Base-by-base conservation (phyloP, 2,329 filamentous ascomycete genomes). In the Venturia oleaginea region DNA sequence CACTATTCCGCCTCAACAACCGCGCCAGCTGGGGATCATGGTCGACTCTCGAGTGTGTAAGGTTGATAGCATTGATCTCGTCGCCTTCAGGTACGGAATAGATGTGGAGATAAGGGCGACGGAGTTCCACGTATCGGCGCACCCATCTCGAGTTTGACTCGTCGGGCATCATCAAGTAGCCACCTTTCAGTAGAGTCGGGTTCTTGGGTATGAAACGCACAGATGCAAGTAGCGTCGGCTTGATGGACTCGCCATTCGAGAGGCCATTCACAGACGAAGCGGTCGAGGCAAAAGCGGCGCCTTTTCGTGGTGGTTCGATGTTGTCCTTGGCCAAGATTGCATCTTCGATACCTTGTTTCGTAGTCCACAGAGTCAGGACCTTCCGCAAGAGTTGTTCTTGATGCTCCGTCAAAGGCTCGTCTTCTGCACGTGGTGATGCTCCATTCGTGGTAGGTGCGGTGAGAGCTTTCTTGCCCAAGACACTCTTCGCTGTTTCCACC, bases 11-110 rank as follows among this genome's bases (percentile, higher is more conserved):
- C 65, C 86, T 82, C 24, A 97, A 81, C 10, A 97, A 77, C 11
- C 88, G 86, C 22, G 93, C 85, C 51, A 97, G 89, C 67, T 95
- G 90, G 0, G 94, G 94, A 67, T 92, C 89, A 70, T 92, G 91
- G 73, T 99, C 94, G 13, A 99, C 87, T n/a, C 92, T 84, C 8
- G 91, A 89, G 71, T 96, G 95, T 42, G 88, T 86, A 64, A 99
- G 81, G 72, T 93, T 95, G 70, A 97, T 90, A 11, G 94, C 87
- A 63, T 88, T 91, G 57, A 97, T 83, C 75, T 97, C 93, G 69
- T 97, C 94, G 22, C 93, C 92, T 48, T 95, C 90, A 0, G 87
- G 86, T 0, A 89, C 87, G 30, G 86, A 89, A 76, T 97, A 91
- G 42, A 99, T 85, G 75, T 97, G 92, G 63, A 99, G 81, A 73